phyloP scores from a whole-genome alignment of 2,329 filamentous ascomycete species.

The Neophaeococcomyces mojaviensis region DNA sequence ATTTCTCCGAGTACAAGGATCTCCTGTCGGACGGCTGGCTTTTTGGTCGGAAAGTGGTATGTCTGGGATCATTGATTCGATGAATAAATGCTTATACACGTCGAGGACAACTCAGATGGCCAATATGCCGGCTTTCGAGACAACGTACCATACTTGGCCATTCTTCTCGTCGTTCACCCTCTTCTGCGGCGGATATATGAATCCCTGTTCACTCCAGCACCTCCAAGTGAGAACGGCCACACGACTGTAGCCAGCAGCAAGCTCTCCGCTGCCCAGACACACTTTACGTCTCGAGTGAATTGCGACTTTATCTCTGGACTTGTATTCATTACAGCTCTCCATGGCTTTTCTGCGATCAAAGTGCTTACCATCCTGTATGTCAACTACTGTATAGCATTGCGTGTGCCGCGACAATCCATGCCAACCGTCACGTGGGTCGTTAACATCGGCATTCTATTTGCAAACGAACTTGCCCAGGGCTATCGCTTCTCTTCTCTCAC shows the following conservation, averaged over 20 bases:
- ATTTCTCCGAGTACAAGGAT: conserved; percentile 65
- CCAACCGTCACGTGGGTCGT: conserved; percentile 80
- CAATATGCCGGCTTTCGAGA: conserved; percentile 81
- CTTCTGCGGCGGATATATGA: conserved; percentile 68
- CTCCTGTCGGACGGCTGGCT: conserved; percentile 81
- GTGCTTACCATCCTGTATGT: conserved; percentile 69
- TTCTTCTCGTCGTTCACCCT: conserved; percentile 71
- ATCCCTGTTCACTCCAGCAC: conserved; percentile 36
- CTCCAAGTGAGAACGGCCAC: conserved; percentile 17
- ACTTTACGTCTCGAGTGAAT: conserved; percentile 61
- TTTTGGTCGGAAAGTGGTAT: conserved; percentile 77
- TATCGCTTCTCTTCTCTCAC: conserved; percentile 65
- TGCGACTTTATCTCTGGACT: conserved; percentile 81
- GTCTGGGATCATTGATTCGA: conserved; percentile 25
- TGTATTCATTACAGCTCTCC: conserved; percentile 68
- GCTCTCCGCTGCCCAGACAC: conserved; percentile 26
- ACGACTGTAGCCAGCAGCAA: conserved; percentile 8
- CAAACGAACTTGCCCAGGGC: conserved; percentile 76
- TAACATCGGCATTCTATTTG: conserved; percentile 77
- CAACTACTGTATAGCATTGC: conserved; percentile 74
- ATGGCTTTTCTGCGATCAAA: conserved; percentile 80
- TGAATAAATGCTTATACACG: conserved; percentile 14
- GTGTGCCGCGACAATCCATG: conserved; percentile 61
- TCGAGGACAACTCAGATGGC: conserved; percentile 74
- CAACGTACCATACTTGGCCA: conserved; percentile 73